Conservation (phyloP, 179 eudicot species). For the Vitellaria paradoxa region DNA sequence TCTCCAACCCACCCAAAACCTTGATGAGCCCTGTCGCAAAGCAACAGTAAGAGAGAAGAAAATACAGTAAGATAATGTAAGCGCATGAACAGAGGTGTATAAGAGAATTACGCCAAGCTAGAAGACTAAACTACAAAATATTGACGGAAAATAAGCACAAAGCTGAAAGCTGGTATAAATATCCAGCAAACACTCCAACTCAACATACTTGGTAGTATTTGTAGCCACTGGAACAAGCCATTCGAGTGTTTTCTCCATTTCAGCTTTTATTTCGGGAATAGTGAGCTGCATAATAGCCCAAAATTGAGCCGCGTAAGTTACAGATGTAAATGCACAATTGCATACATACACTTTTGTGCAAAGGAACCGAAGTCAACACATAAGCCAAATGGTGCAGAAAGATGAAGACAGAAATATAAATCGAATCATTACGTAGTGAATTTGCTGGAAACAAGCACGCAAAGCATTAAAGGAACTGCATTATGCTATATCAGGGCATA, state of each 20-base stretch:
- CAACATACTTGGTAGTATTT: slow-evolving; percentile 78
- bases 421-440: not conserved
- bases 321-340: slow-evolving; percentile 14
- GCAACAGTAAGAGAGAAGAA: slow-evolving; percentile 7
- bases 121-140: not conserved
- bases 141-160: not conserved
- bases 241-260: slow-evolving; percentile 80
- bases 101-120: not conserved
- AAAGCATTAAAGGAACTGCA: not conserved
- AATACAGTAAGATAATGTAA: not conserved
- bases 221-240: slow-evolving; percentile 96
- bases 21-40: slow-evolving; percentile 66
- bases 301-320: not conserved
- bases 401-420: not conserved
- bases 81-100: not conserved
- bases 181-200: not conserved
- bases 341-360: not conserved
- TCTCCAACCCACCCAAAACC: slow-evolving; percentile 98
- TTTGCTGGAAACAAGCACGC: not conserved
- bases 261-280: slow-evolving; percentile 80
- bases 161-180: slow-evolving; percentile 9
- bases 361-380: too few relatives aligned
- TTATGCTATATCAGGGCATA: slow-evolving; percentile 15
- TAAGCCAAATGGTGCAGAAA: not conserved
- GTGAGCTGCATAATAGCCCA: slow-evolving; percentile 46